Percentiles rank a stretch among this genome's conserved stretches.
phyloP scores from a whole-genome alignment of 352 stramenopile genomes.

The Globisporangium paroecandrum region DNA sequence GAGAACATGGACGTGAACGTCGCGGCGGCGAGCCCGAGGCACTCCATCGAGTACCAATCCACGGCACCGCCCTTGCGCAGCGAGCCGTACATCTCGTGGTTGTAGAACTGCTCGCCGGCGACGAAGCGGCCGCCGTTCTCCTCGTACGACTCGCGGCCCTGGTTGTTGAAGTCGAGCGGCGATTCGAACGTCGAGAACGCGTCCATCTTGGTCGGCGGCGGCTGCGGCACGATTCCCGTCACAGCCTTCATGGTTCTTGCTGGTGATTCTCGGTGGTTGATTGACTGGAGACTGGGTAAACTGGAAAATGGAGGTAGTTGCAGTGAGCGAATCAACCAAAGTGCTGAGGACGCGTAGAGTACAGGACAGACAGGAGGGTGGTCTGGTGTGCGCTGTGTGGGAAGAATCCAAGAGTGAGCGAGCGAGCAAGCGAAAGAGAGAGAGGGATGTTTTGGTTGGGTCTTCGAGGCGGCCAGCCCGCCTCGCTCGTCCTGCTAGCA shows the following conservation, averaged over 20 bases:
- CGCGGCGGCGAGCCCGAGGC: slow-evolving; percentile 51
- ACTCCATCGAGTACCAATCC: slow-evolving; percentile 55
- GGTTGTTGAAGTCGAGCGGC: background rate
- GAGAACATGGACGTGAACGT: slow-evolving; percentile 72
- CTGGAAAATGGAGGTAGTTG: background rate
- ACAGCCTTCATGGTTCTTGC: background rate
- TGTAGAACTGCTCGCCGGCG: slow-evolving; percentile 63
- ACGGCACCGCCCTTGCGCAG: slow-evolving; percentile 58
- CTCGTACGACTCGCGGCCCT: slow-evolving; percentile 20
- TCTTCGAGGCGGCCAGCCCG: background rate
- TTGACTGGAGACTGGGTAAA: background rate
- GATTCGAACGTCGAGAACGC: background rate
- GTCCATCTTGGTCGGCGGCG: background rate
- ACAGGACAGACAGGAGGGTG: background rate
- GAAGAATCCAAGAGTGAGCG: slow-evolving; percentile 11
- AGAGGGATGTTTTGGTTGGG: background rate
- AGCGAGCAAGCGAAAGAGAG: background rate
- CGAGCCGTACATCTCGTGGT: slow-evolving; percentile 48
- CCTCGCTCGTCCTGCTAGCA: background rate
- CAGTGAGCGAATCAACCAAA: background rate
- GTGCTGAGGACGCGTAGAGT: background rate
- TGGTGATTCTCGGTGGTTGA: background rate
- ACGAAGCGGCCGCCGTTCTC: slow-evolving; percentile 46
- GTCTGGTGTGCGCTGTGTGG: background rate
- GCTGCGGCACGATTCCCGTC: background rate